Conservation (phyloP, 345 rosid species). For the Brassica juncea region DNA sequence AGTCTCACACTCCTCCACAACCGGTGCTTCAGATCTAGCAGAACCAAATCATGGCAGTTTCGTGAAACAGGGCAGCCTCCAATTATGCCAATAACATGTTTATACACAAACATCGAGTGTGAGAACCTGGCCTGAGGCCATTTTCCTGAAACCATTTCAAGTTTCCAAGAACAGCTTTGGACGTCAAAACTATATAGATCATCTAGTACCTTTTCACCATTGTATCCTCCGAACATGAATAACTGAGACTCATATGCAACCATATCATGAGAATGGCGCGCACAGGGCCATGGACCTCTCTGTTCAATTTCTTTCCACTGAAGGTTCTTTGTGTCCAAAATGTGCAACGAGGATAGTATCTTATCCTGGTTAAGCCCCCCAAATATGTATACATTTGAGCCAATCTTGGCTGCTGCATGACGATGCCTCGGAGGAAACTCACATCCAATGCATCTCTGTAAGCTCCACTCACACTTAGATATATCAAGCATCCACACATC, state of each 20-base stretch:
- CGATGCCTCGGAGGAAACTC: constrained; percentile 82
- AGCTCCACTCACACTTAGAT: constrained; percentile 56
- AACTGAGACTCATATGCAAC: constrained; percentile 61
- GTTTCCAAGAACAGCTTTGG: constrained; percentile 57
- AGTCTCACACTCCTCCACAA: constrained; percentile 69
- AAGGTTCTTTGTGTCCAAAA: constrained; percentile 54
- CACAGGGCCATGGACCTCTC: constrained; percentile 67
- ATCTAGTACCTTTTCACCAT: constrained; percentile 72
- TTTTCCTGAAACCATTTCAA: constrained; percentile 67
- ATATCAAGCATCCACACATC: constrained; percentile 76
- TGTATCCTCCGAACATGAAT: constrained; percentile 79
- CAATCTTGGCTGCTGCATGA: constrained; percentile 78
- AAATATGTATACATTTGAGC: constrained; percentile 67
- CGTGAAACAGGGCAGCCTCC: constrained; percentile 92
- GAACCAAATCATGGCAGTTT: constrained; percentile 65
- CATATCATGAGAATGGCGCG: constrained; percentile 91
- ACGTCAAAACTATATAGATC: constrained; percentile 81
- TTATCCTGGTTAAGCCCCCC: constrained; percentile 70
- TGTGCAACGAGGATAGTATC: constrained; percentile 58
- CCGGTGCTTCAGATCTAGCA: constrained; percentile 57
- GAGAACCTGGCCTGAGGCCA: constrained; percentile 85
- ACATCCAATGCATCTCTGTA: constrained; percentile 54
- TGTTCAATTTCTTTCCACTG: constrained; percentile 63
- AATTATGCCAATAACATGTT: constrained; percentile 65
- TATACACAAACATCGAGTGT: constrained; percentile 79